Base-by-base conservation (phyloP, 257 asterid species). In the Schizonepeta tenuifolia region DNA sequence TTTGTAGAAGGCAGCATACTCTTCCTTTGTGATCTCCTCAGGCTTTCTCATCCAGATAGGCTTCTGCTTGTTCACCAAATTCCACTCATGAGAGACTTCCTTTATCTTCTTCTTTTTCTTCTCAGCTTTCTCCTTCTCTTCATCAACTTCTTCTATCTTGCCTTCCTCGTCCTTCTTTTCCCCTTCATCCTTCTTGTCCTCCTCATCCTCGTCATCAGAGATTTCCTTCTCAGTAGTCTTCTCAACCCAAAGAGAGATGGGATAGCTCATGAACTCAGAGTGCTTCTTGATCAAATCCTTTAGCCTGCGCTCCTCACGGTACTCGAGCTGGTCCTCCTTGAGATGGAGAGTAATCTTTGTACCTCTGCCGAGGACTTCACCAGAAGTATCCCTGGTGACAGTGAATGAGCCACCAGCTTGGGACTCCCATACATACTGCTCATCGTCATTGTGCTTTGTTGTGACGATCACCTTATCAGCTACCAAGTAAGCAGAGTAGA, bases 1-100 rank as follows among this genome's bases (percentile, higher is more conserved):
- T 72, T 88, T 88, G 84, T 88, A 86, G 87, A 88, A 88, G 5
- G 95, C 88, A 14, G 92, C 79, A 78, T 88, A 88, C 50, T 88
- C 92, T 18, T 86, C 95, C 85, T 86, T 86, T 0, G 81, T 83
- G 59, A 86, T 86, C 77, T 86, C 95, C 71, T 88, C 92, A 0
- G 92, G 92, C 75, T 86, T 88, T 77, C 88, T 77, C 89, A 86
- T 78, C 95, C 95, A 88, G 9, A 88, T 84, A 2, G 95, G 89
- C 73, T 86, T 86, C 80, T 86, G 95, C 73, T 86, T 86, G 82
- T 86, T 86, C 24, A 86, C 87, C 78, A 84, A 44, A 12, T 81
- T 21, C 91, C 91, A 88, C 81, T 82, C 90, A 63, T 88, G 86
- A 7, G 91, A 82, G 13, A 88, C 92, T 36, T 88, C 92, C 85